Evolutionary conservation across 495 filamentous ascomycete genomes (phyloP).

Genomic region (Letharia lupina): DNA sequence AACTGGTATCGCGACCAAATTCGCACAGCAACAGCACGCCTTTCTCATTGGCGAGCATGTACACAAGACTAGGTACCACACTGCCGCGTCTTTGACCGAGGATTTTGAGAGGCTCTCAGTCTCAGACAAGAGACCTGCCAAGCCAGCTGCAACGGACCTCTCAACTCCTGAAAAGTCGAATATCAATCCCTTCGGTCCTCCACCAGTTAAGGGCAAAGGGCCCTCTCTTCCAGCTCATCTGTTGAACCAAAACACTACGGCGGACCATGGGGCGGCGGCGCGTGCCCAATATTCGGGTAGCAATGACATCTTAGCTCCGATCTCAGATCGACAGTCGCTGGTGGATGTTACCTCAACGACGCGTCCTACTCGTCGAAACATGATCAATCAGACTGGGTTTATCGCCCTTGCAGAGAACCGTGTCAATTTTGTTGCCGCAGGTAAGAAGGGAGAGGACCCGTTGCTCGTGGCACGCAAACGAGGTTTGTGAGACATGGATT

Average conservation of each 20-base stretch:
- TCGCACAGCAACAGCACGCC: background rate
- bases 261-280: conserved; percentile 10
- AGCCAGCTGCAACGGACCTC: background rate
- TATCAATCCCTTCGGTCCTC: conserved; percentile 7
- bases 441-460: background rate
- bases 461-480: background rate
- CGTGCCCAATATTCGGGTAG: conserved; percentile 3
- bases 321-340: background rate
- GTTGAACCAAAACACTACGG: conserved; percentile 6
- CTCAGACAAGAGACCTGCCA: conserved; percentile 5
- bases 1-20: background rate
- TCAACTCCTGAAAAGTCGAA: background rate
- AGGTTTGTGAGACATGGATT: background rate
- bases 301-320: background rate
- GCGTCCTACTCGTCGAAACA: conserved; percentile 1
- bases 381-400: conserved; percentile 12
- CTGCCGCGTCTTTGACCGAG: conserved; percentile 27
- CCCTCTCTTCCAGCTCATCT: conserved; percentile 8
- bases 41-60: conserved; percentile 20
- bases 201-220: background rate
- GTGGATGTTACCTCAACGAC: background rate
- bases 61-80: conserved; percentile 12
- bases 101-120: conserved; percentile 28
- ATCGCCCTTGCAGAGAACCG: conserved; percentile 7
- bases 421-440: background rate